Conservation (phyloP, 257 asterid species). For the Echium plantagineum region DNA sequence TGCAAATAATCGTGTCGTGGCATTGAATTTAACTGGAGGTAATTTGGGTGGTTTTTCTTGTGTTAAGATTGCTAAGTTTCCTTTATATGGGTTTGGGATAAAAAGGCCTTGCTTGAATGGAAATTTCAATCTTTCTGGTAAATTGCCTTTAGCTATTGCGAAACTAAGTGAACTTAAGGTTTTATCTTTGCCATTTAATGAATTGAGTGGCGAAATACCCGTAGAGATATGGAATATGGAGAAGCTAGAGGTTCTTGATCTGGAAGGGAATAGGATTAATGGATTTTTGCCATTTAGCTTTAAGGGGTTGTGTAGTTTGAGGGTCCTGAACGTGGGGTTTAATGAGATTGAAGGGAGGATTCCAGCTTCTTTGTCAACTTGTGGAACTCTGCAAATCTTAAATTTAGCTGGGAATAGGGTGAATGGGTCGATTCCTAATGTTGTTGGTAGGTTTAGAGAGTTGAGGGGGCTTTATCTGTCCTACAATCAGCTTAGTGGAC, state of each 20-base stretch:
- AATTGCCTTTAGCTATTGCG: constrained; percentile 41
- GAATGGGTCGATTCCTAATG: constrained; percentile 46
- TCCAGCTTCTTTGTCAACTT: constrained; percentile 44
- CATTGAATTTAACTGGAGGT: constrained; percentile 66
- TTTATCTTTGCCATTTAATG: constrained; percentile 73
- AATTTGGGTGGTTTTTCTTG: constrained; percentile 29
- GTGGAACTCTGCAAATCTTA: constrained; percentile 37
- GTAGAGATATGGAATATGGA: constrained; percentile 66
- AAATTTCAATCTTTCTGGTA: constrained; percentile 38
- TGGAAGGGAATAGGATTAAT: constrained; percentile 66
- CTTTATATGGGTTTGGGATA: constrained; percentile 71
- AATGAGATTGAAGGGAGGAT: constrained; percentile 50
- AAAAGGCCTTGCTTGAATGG: constrained; percentile 47
- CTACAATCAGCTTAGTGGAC: constrained; percentile 57
- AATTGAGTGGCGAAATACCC: constrained; percentile 67
- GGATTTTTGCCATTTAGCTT: constrained; percentile 48
- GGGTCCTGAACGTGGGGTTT: constrained; percentile 70
- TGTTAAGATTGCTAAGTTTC: constrained; percentile 58
- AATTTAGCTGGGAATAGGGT: constrained; percentile 79
- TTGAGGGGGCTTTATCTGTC: constrained; percentile 74
- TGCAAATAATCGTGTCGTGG: constrained; percentile 52
- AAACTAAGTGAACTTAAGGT: constrained; percentile 52
- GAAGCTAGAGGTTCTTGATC: constrained; percentile 86
- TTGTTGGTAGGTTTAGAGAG: constrained; percentile 46
- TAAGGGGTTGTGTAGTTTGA: constrained; percentile 50